These are phyloP conservation scores for Vanderwaltozyma verrucispora DNA, from an alignment of 805 yeast genomes.

Conservation along the genomic window DNA sequence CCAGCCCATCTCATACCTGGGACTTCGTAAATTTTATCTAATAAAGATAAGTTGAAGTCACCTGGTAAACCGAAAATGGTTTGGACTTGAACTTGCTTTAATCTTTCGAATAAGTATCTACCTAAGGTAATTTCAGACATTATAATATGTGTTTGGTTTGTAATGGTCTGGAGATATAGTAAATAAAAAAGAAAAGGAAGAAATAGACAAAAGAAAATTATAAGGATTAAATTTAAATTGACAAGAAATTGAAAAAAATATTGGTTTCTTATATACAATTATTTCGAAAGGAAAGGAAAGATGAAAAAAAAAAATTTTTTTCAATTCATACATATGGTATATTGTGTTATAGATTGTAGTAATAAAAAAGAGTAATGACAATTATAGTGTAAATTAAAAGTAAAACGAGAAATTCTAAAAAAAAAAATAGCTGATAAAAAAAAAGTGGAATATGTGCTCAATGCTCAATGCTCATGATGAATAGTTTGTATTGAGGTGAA, in stretches of 20 bases:
- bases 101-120: constrained; percentile 66
- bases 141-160: constrained; percentile 3
- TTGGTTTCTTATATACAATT: constrained; percentile 1
- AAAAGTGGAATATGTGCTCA: no score
- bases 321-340: no score
- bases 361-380: no score
- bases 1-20: constrained; percentile 82
- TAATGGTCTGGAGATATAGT: not conserved
- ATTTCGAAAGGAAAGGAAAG: not conserved
- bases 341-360: no score
- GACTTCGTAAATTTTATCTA: constrained; percentile 66
- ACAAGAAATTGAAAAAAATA: not conserved
- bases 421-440: no score
- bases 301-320: no score
- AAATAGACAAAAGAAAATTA: not conserved
- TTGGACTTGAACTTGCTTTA: constrained; percentile 58
- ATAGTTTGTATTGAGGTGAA: no score
- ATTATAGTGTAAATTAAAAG: no score
- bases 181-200: not conserved
- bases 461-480: no score
- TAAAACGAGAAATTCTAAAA: no score
- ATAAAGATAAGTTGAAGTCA: constrained; percentile 63
- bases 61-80: constrained; percentile 78
- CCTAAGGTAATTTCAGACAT: constrained; percentile 54
- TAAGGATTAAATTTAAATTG: not conserved